These are phyloP conservation scores for Penicillium sp. DNA, from an alignment of 2,329 filamentous ascomycete genomes.

Conservation along the genomic window DNA sequence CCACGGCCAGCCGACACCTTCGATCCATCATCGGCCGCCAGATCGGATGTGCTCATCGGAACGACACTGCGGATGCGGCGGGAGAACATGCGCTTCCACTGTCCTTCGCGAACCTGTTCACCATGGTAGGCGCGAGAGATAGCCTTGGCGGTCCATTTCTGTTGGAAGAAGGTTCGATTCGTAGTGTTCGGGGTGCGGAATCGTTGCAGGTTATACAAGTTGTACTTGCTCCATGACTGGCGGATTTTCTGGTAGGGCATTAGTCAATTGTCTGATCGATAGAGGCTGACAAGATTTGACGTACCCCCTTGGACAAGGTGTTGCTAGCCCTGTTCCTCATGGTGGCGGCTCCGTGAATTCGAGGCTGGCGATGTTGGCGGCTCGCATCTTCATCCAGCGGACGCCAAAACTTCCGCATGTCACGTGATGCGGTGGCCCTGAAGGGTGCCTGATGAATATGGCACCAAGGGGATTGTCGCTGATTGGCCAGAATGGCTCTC, in stretches of 20 bases:
- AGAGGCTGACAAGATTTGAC: conserved; percentile 7
- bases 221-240: conserved; percentile 96
- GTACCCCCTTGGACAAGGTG: conserved; percentile 38
- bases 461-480: too few relatives aligned
- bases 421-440: conserved; percentile 27
- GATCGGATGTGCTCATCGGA: conserved; percentile 73
- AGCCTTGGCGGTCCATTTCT: conserved; percentile 93
- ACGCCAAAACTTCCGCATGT: conserved; percentile 28
- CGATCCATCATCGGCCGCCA: conserved; percentile 75
- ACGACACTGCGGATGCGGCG: conserved; percentile 74
- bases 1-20: conserved; percentile 78
- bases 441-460: too few relatives aligned
- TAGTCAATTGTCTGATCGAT: conserved; percentile 5
- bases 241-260: conserved; percentile 66
- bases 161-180: conserved; percentile 79
- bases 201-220: conserved; percentile 78
- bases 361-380: conserved; percentile 13
- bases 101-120: conserved; percentile 84
- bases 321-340: conserved; percentile 45
- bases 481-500: conserved; percentile 20
- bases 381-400: conserved; percentile 8
- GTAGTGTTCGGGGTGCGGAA: conserved; percentile 43
- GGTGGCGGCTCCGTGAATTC: conserved; percentile 23
- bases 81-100: conserved; percentile 92
- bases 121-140: conserved; percentile 82